A percentile compares a stretch with the other conserved stretches of the same genome.
Evolutionary conservation across 2,329 filamentous ascomycete genomes (phyloP).

Genomic region (Truncatella angustata): DNA sequence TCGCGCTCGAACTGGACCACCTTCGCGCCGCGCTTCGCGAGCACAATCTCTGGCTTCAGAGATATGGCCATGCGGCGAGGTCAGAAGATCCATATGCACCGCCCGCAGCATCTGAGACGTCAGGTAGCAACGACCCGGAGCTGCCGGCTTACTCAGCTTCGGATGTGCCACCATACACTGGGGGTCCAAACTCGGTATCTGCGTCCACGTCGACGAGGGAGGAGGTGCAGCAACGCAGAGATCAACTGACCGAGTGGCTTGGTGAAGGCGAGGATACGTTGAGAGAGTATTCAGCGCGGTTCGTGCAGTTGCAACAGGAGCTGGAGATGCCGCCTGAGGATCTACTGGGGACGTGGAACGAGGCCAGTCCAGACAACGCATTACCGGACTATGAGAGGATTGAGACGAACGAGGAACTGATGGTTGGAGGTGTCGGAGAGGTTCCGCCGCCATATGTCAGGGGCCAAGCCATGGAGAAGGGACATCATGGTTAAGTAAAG

Average conservation of each 20-base stretch:
- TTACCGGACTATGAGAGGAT: slow-evolving; percentile 26
- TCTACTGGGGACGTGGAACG: slow-evolving; percentile 28
- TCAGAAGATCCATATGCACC: slow-evolving; percentile 10
- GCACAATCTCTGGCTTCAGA: slow-evolving; percentile 29
- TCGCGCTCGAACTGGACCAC: slow-evolving; percentile 26
- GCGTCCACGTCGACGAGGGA: slow-evolving; percentile 21
- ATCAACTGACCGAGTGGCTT: slow-evolving; percentile 27
- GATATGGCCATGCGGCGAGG: slow-evolving; percentile 19
- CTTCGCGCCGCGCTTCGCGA: slow-evolving; percentile 27
- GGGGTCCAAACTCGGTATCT: slow-evolving; percentile 21
- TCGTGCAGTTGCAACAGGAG: slow-evolving; percentile 25
- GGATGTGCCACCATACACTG: slow-evolving; percentile 25
- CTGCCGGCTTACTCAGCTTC: slow-evolving; percentile 25
- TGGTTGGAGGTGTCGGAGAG: slow-evolving; percentile 30
- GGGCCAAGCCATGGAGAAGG: slow-evolving; percentile 7
- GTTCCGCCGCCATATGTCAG: slow-evolving; percentile 24
- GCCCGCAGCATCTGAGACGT: slow-evolving; percentile 4
- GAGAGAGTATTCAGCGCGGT: slow-evolving; percentile 28
- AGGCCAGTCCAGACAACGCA: slow-evolving; percentile 28
- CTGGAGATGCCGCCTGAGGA: slow-evolving; percentile 25
- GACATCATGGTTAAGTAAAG: not conserved
- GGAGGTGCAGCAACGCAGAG: slow-evolving; percentile 24
- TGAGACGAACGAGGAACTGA: slow-evolving; percentile 27
- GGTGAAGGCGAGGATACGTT: slow-evolving; percentile 28
- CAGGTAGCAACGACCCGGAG: slow-evolving; percentile 15